Base-by-base conservation (phyloP, 345 rosid species). In the Cardiospermum halicacabum region DNA sequence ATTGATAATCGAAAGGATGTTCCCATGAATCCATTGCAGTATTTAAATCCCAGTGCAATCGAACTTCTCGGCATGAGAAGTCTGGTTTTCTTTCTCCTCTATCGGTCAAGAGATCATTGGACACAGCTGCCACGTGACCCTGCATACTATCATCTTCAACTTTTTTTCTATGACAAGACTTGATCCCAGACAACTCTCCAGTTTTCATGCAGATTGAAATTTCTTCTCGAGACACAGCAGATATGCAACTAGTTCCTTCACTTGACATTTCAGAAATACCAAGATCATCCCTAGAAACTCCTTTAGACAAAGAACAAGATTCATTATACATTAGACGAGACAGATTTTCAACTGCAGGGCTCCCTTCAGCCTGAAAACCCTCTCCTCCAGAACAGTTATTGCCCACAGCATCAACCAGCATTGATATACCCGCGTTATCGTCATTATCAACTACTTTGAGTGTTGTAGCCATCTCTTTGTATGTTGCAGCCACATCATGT, bases 41-140 rank as follows among this genome's bases (percentile, higher is more conserved):
- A 62, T 69, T 69, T 34, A 69, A 62, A 55, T 69, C 73, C 73
- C 68, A 69, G 55, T 61, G 62, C 48, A 47, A 60, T 28, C 73
- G 67, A 36, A 32, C 62, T 37, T 58, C 56, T 59, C 5, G 28
- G 10, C 60, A 39, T 28, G 66, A 39, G 11, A 13, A 69, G 0
- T 28, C 54, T 16, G 19, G 53, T 12, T 47, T 37, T 60, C 66
- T 26, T 69, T 15, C 53, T 18, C 21, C 67, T 28, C 42, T 51
- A 32, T 19, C 40, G 22, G 16, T 57, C 16, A 24, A 15, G 56
- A 47, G 21, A 67, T 56, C 69, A 54, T 55, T 42, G 1, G 30
- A 30, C 19, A 47, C 51, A 66, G 21, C 47, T 15, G 31, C 12
- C 6, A 55, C 16, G 48, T 47, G 56, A 59, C 49, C 63, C 58